Evolutionary conservation across 1,139 yeast genomes (phyloP), one percentile per base, ranked within the genome.

Genomic region (Suhomyces bribrorum): DNA sequence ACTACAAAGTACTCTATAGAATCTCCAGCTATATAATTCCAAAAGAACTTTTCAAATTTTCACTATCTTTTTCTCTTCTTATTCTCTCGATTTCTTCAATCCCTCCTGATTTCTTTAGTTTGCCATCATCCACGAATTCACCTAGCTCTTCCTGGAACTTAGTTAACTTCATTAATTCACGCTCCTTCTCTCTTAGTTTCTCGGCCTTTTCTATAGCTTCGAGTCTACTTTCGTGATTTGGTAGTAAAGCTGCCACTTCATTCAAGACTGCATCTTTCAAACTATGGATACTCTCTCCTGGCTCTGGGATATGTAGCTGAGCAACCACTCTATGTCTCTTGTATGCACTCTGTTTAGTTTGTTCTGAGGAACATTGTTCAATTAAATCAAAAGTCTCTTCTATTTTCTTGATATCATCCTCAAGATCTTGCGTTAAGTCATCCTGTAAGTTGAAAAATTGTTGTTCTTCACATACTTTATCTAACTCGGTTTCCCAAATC

Each of bases 181-280:
- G 74, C 54, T 88, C 95, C 48, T 75, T 81, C 51, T 82, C 81
- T 54, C 97, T 75, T 28, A 88, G 59, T 52, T 81, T 81, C 54
- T 90, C 97, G 0, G 97, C 96, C 41, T 80, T 81, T 50, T 81
- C 85, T 29, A 92, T 86, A 0, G 98, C 98, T 50, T 86, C 95
- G 1, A 88, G 69, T 35, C 98, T 73, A 33, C 80, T 70, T 35
- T 86, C 90, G 55, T 89, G 97, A 54, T 92, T 81, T 1, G 97
- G 97, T 36, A 70, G 76, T 37, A 92, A 62, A 0, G 89, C 83
- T 16, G 75, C 79, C 1, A 92, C 96, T 52, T 90, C 96, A 14
- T 75, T 70, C 50, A 92, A 62, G 18, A 94, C 79, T 3, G 94
- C 94, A 53, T 86, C 92, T 51, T 89, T 81, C 23, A 87, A 75